Evolutionary conservation across 129 eudicot genomes (phyloP), one percentile per base, ranked within the genome.

Genomic region (Centella asiatica): DNA sequence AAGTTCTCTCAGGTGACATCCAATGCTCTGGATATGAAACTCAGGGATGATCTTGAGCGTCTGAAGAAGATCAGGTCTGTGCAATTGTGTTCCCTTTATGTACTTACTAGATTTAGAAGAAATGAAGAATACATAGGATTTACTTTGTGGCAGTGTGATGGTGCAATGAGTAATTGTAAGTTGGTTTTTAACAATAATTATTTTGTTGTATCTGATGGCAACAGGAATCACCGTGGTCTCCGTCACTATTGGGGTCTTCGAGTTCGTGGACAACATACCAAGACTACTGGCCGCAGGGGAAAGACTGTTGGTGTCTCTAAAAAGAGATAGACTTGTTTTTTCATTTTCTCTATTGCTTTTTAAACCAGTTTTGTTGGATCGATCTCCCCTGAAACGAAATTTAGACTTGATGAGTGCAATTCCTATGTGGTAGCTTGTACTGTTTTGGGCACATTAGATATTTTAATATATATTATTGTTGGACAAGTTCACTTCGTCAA

Each of bases 281-380:
- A 81, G 76, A 80, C 85, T 18, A 80, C 85, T 8, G 85, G 85
- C 24, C 79, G 85, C 53, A 69, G 85, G 37, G 85, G 90, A 33
- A 83, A 83, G 73, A 83, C 90, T 23, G 86, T 83, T 39, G 90
- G 90, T 74, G 90, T 83, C 66, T 83, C 90, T 10, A 83, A 83
- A 81, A 83, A 83, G 90, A 63, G 90, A 79, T 83, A 80, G 70
- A 55, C 27, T 63, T 45, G 49, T 27, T 13, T 24, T 31, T 14
- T 33, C n/a, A 57, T 2, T 14, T 46, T 19, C 57, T 44, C 23
- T 42, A 11, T 23, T 24, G 56, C n/a, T 8, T 42, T 44, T 8
- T 62, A 13, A 44, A 18, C 26, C 37, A 62, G 24, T 23, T 60
- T n/a, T 60, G 51, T 24, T 23, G 36, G 65, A 24, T 60, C 34